Percentiles rank a stretch among this genome's conserved stretches.
Evolutionary conservation across 2,329 filamentous ascomycete genomes (phyloP).

Genomic region (Sporothrix luriei): DNA sequence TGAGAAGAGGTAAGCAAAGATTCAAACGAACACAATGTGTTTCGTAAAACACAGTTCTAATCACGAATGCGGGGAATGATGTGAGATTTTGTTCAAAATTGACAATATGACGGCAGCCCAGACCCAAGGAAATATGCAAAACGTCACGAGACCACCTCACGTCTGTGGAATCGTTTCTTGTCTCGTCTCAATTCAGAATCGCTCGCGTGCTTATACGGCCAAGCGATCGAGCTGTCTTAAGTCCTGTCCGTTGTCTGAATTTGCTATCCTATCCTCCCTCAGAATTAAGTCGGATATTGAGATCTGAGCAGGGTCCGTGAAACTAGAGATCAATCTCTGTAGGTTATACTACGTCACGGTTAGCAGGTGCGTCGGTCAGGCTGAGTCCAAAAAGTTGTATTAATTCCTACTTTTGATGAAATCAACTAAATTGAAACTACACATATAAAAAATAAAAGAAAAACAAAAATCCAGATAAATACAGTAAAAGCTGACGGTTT

Average conservation of each 20-base stretch:
- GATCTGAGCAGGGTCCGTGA: neutral
- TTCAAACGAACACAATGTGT: neutral
- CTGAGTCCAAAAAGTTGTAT: too few species aligned
- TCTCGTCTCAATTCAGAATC: neutral
- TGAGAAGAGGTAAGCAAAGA: neutral
- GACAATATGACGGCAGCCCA: too few species aligned
- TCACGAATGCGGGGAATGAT: neutral
- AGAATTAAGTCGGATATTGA: neutral
- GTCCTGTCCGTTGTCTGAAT: neutral
- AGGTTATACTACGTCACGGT: neutral
- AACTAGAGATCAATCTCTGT: too few species aligned
- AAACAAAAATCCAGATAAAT: too few species aligned
- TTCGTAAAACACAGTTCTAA: neutral
- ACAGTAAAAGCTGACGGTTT: too few species aligned
- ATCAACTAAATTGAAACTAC: too few species aligned
- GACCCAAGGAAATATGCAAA: neutral
- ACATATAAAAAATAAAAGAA: too few species aligned
- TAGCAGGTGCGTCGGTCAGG: neutral
- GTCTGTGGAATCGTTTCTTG: conserved; percentile 1
- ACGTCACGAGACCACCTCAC: neutral
- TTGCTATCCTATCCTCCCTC: neutral
- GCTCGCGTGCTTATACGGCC: neutral
- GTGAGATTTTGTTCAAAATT: neutral
- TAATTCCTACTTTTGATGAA: too few species aligned
- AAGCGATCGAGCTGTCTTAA: too few species aligned